These are phyloP conservation scores for Domatiomyces globalis DNA, from an alignment of 2,329 filamentous ascomycete species.

Conservation along the genomic window DNA sequence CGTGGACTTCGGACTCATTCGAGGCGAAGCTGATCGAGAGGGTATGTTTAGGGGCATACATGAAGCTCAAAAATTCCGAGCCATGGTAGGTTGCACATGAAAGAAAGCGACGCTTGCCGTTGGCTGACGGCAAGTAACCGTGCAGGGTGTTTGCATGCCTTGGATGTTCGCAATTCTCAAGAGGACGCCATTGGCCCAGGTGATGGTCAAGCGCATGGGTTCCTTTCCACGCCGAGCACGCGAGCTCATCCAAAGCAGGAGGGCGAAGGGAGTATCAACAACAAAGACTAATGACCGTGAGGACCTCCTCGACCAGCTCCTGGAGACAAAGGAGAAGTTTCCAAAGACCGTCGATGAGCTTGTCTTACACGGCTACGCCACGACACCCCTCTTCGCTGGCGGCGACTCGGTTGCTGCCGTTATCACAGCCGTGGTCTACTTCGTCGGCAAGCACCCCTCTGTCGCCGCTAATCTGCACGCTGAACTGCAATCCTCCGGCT, in stretches of 20 bases:
- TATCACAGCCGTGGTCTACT: conserved; percentile 22
- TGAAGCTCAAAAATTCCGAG: too few species aligned
- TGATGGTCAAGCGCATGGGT: too few species aligned
- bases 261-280: background rate
- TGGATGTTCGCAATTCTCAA: too few species aligned
- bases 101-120: too few species aligned
- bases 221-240: conserved; percentile 22
- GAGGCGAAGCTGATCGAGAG: too few species aligned
- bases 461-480: conserved; percentile 18
- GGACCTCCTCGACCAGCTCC: conserved; percentile 16
- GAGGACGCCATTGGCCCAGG: too few species aligned
- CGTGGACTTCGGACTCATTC: too few species aligned
- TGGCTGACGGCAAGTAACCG: too few species aligned
- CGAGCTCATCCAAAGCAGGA: conserved; percentile 24
- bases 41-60: too few species aligned
- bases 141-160: too few species aligned
- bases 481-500: conserved; percentile 14
- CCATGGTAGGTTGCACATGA: too few species aligned
- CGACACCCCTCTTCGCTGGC: conserved; percentile 23
- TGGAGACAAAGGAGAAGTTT: conserved; percentile 12
- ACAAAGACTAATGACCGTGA: background rate
- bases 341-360: conserved; percentile 19
- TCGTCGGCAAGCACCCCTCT: conserved; percentile 19
- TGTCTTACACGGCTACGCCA: conserved; percentile 19
- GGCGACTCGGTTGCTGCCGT: conserved; percentile 25